Evolutionary conservation across 176 grass and related monocot species (phyloP), one percentile per base, ranked within the genome.

Genomic region (Aegilops umbellulata): DNA sequence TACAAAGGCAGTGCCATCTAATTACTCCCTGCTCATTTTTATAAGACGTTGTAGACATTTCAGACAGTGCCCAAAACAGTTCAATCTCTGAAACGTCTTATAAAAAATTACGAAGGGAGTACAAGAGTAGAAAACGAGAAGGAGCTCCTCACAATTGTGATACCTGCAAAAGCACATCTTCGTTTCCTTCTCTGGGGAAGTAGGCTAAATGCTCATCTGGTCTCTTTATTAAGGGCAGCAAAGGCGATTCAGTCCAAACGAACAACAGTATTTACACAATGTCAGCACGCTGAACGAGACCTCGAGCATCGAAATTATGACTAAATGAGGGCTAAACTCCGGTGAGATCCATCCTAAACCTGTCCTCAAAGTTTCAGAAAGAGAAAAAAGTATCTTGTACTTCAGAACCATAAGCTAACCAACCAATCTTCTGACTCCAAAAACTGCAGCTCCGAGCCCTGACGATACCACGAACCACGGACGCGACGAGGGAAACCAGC

Each of bases 241-340:
- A 39, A 23, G 41, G 32, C 34, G 19, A 5, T 47, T 29, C 16
- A 39, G 47, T 78, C 63, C 23, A 24, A 78, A 42, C 53, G 65
- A 78, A 42, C 53, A 63, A 42, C 14, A 11, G 69, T 91, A 91
- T 88, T 81, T 91, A 91, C 89, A 91, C 27, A 46, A 60, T 31
- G n/a, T 6, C 17, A 66, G 23, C 38, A 83, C 3, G 61, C 2
- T 19, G 22, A 83, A 46, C 32, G 19, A 23, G 61, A 87, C 25
- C 47, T 15, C 38, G 32, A 26, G 17, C 74, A 58, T 79, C 70
- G 30, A 70, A 60, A 27, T 76, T 78, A 51, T 89, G 35, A 83
- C 51, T 29, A 63, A 77, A 86, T 0, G 53, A 69, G 3, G 65
- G 8, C 79, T 83, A 80, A 72, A 75, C 32, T 68, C 66, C 29